Evolutionary conservation across 192 early-diverging fungal species (phyloP), one percentile per base, ranked within the genome.

Genomic region (Pilobolus umbonatus): DNA sequence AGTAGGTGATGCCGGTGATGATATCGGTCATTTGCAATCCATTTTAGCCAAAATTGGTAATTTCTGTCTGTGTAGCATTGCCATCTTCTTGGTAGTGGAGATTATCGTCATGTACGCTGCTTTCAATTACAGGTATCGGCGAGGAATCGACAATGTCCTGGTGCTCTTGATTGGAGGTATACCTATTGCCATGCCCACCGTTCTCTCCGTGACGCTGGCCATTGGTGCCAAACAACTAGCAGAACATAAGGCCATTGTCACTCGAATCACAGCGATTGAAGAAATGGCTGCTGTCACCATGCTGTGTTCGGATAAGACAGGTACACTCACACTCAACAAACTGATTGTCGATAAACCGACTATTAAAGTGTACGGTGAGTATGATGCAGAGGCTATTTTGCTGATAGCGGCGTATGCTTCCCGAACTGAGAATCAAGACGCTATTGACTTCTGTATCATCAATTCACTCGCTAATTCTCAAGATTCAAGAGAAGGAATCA

Each of bases 271-370:
- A 55, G 88, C 88, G 15, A 88, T 91, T 55, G 87, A 89, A 69
- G 85, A 87, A 62, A 82, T 88, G 68, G 83, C 85, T n/a, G 85
- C 82, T 60, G 85, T 88, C 28, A 86, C 84, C 57, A 85, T 87
- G 59, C 86, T 95, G 65, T 93, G 89, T 79, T 91, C 90, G 24
- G 92, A 95, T 80, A 96, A 96, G 81, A 96, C 93, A 47, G 93
- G 93, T 64, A 95, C 93, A n/a, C 79, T 95, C 28, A 96, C 93
- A 24, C 67, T 92, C 21, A 95, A 94, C 80, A 83, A 89, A 71
- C 76, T 87, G 26, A 85, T 80, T 66, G 84, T 89, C 61, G 84
- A 84, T 68, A 74, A 75, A 34, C 68, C 82, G 63, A 80, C 85
- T 57, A 78, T 90, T 70, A 85, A 78, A 69, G 68, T 74, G 65